phyloP scores from a whole-genome alignment of 2,329 filamentous ascomycete genomes.

The Epichloe aotearoae region DNA sequence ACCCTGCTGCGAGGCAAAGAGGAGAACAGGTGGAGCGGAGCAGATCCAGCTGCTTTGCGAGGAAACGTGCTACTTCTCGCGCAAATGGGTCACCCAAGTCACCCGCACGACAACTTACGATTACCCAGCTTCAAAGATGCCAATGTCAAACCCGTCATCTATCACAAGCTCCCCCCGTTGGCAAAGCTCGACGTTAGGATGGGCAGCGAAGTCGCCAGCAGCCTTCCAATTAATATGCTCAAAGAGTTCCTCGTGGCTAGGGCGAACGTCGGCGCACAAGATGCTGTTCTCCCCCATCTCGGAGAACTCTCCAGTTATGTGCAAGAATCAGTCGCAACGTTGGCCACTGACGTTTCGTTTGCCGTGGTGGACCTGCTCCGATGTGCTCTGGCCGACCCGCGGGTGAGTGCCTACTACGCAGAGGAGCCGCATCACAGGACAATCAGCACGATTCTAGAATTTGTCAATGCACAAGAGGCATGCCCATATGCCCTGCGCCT shows the following conservation, averaged over 20 bases:
- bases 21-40: constrained; percentile 69
- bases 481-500: constrained; percentile 75
- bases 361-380: constrained; percentile 76
- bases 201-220: constrained; percentile 40
- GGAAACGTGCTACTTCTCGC: constrained; percentile 62
- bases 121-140: constrained; percentile 57
- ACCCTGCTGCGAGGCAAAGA: constrained; percentile 68
- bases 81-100: constrained; percentile 60
- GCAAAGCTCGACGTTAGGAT: constrained; percentile 73
- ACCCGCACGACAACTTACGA: constrained; percentile 59
- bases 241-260: constrained; percentile 58
- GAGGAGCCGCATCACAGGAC: constrained; percentile 58
- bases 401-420: constrained; percentile 70
- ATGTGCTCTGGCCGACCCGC: constrained; percentile 60
- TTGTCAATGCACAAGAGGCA: constrained; percentile 40
- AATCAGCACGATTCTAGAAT: constrained; percentile 44
- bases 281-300: constrained; percentile 59
- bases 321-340: constrained; percentile 34
- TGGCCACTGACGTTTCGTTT: constrained; percentile 59
- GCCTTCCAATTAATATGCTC: constrained; percentile 49
- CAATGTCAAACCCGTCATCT: constrained; percentile 54
- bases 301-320: constrained; percentile 50
- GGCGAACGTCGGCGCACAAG: constrained; percentile 41
- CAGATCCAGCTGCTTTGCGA: constrained; percentile 52
- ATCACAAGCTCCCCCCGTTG: constrained; percentile 62